Percentiles rank a stretch among this genome's conserved stretches.
These are phyloP conservation scores for Fusarium sp. DNA, from an alignment of 2,329 filamentous ascomycete species.

Conservation along the genomic window DNA sequence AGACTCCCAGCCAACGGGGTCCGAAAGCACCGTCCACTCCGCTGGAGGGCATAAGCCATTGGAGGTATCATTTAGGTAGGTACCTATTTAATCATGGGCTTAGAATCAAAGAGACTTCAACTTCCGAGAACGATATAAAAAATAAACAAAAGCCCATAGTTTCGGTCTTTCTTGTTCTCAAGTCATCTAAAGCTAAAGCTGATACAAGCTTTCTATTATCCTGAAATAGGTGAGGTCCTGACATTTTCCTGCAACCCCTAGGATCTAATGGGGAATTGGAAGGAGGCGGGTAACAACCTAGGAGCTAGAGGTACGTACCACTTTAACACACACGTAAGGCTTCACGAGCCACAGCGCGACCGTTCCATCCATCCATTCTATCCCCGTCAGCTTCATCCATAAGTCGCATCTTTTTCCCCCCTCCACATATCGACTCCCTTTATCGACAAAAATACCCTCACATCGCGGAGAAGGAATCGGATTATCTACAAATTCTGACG, in stretches of 20 bases:
- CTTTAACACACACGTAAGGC: constrained; percentile 28
- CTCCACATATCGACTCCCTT: constrained; percentile 8
- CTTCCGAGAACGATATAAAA: background rate
- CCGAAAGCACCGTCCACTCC: constrained; percentile 3
- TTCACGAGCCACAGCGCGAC: constrained; percentile 35
- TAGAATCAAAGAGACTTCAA: background rate
- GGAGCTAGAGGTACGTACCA: constrained; percentile 17
- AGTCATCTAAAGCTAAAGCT: background rate
- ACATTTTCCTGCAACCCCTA: background rate
- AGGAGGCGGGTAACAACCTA: background rate
- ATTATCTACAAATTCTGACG: constrained; percentile 26
- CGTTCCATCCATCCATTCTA: constrained; percentile 15
- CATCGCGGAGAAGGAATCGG: constrained; percentile 13
- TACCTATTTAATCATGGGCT: background rate
- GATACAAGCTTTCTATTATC: too few species aligned
- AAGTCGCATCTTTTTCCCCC: constrained; percentile 31
- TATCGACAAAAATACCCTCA: constrained; percentile 26
- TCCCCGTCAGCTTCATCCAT: constrained; percentile 30
- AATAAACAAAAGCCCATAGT: too few species aligned
- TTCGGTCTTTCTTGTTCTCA: background rate
- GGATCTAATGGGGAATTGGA: background rate
- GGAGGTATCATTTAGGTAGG: background rate
- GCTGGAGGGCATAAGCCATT: background rate
- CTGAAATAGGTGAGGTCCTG: background rate
- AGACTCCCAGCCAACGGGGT: constrained; percentile 5